A percentile compares a stretch with the other conserved stretches of the same genome.
These are phyloP conservation scores for Claviceps purpurea DNA, from an alignment of 2,329 filamentous ascomycete species.

Conservation along the genomic window DNA sequence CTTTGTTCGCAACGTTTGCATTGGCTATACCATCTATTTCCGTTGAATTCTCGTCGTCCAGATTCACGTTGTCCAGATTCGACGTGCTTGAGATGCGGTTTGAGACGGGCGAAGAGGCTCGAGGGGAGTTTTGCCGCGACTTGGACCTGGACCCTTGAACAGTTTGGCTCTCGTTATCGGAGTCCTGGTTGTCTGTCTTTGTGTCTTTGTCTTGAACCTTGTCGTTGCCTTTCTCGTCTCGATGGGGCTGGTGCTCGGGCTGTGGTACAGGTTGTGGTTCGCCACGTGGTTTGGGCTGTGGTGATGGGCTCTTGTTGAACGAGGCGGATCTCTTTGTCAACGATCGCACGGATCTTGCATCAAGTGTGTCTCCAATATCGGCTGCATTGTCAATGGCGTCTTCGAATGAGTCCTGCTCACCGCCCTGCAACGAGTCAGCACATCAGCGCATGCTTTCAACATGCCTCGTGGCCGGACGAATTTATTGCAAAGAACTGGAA, in stretches of 20 bases:
- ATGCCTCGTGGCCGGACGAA: not conserved
- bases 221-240: not conserved
- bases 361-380: slow-evolving; percentile 47
- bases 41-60: slow-evolving; percentile 43
- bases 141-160: slow-evolving; percentile 10
- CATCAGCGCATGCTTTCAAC: not conserved
- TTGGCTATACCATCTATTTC: slow-evolving; percentile 19
- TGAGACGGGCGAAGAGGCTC: slow-evolving; percentile 26
- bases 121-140: slow-evolving; percentile 10
- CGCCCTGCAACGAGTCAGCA: slow-evolving; percentile 14
- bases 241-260: not conserved
- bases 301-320: slow-evolving; percentile 19
- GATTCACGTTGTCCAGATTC: slow-evolving; percentile 48
- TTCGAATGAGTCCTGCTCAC: slow-evolving; percentile 47
- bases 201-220: slow-evolving; percentile 2
- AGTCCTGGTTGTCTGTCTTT: slow-evolving; percentile 9
- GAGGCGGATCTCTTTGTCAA: slow-evolving; percentile 37
- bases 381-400: slow-evolving; percentile 54
- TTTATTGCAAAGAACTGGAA: not conserved
- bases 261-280: too few species aligned
- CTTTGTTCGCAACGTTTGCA: not conserved
- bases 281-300: not conserved
- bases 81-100: slow-evolving; percentile 33
- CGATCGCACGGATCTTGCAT: slow-evolving; percentile 51
- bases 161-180: slow-evolving; percentile 5